A percentile compares a stretch with the other conserved stretches of the same genome.
Conservation (phyloP, 257 asterid species). For the Salvia rosmarinus region DNA sequence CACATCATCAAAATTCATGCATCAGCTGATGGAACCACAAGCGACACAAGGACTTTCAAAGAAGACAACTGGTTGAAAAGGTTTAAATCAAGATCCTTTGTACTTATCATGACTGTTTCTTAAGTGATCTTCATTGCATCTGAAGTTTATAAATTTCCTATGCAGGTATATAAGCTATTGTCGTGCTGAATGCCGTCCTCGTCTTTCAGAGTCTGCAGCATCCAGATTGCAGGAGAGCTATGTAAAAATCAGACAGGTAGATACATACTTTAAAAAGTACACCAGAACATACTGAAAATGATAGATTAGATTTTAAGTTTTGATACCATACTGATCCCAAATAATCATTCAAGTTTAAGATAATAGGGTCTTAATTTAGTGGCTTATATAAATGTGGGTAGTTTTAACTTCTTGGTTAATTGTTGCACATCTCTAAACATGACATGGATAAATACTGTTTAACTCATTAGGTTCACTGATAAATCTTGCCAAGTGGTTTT, state of each 20-base stretch:
- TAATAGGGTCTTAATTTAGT: background rate
- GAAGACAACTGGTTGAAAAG: slow-evolving; percentile 96
- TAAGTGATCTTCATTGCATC: background rate
- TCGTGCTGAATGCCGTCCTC: slow-evolving; percentile 84
- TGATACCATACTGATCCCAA: background rate
- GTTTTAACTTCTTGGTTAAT: background rate
- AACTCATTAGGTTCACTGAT: background rate
- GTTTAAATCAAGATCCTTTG: slow-evolving; percentile 39
- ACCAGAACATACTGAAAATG: slow-evolving; percentile 6
- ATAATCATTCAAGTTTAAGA: background rate
- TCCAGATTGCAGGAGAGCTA: slow-evolving; percentile 78
- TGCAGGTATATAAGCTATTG: slow-evolving; percentile 92
- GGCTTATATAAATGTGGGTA: background rate
- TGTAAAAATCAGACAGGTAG: slow-evolving; percentile 94
- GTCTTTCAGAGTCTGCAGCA: slow-evolving; percentile 96
- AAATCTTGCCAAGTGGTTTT: background rate
- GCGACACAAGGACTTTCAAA: slow-evolving; percentile 63
- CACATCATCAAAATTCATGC: slow-evolving; percentile 92
- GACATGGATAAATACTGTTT: background rate
- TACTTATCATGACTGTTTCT: slow-evolving; percentile 14
- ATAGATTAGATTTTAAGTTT: background rate
- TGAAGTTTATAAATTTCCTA: slow-evolving; percentile 34
- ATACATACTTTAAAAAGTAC: background rate
- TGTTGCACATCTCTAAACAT: background rate
- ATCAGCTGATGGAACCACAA: slow-evolving; percentile 74